Base-by-base conservation (phyloP, 305 asterid genomes). In the Fraxinus dipetala region DNA sequence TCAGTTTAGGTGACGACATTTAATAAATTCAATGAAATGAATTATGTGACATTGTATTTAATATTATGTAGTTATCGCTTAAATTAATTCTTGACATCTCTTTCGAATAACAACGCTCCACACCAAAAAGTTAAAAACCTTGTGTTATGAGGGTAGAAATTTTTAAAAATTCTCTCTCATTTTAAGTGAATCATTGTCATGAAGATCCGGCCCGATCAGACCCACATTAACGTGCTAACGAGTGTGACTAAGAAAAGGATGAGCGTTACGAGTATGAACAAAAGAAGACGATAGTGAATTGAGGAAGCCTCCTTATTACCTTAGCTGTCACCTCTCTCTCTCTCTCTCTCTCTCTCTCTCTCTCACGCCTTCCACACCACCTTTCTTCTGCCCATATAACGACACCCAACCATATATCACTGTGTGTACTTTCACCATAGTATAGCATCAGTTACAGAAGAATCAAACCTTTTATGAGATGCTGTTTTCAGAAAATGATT, bases 321-420 rank as follows among this genome's bases (percentile, higher is more conserved):
- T 31, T 82, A 18, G 72, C 72, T 79, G 82, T 72, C 82, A 78
- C 65, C 80, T 6, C 40, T 0, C 34, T 34, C 36, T 32, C 11
- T 36, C 43, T 36, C 11, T 36, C 43, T 36, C 43, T 83, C 43
- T 61, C 34, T 31, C 35, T 31, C 45, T 83, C 45, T 61, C 75
- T 67, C 76, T 84, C 87, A 84, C 84, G 84, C 87, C 56, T 80
- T 77, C 18, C 72, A 6, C 84, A 54, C 86, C 86, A 75, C 81
- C 83, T 54, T 32, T 38, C 45, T 38, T 35, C 45, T 38, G 76
- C 43, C 82, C 85, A 82, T 72, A 78, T 45, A 51, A 77, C 85
- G 80, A 79, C 86, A 73, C 83, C 72, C 32, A 54, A 63, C 38
- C 82, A 78, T 67, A 76, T 5, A 48, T 9, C 36, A 65, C 76